Evolutionary conservation across 768 basidiomycete genomes (phyloP), one percentile per base, ranked within the genome.

Genomic region (Mycena vitilis): DNA sequence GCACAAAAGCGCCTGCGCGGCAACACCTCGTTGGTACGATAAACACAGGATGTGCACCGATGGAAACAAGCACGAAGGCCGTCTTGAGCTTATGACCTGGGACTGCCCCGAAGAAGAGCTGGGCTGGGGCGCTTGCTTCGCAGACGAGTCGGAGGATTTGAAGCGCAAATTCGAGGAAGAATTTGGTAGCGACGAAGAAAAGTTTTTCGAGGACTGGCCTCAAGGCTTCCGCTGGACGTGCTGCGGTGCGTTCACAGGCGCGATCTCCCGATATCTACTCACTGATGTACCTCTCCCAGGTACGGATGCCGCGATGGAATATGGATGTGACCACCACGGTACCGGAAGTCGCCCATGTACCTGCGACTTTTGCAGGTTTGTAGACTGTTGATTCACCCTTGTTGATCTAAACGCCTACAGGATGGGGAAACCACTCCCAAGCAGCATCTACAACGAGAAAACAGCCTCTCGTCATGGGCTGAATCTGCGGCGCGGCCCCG

Each of bases 251-350:
- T 48, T 38, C 40, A 34, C n/a, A 8, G 23, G 13, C 36, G 13
- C n/a, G 42, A 10, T 54, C 36, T n/a, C 25, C 18, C 12, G 22
- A 5, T 10, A 36, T 45, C 16, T 22, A 25, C 48, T 20, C 1
- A 30, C 44, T 52, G 48, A 53, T 2, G 20, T n/a, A 20, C 37
- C 42, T 45, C 44, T 20, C 25, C 18, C 34, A 67, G 66, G 81
- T 3, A 79, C 76, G 51, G 72, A 78, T 53, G 79, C 71, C 1
- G 78, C 65, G 5, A 79, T 81, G 78, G 60, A 75, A 11, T 79
- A 68, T 44, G 80, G 81, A 42, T 81, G 81, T 57, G 81, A 82
- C 67, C 81, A 81, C 72, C 81, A 82, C 73, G 81, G 81, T 18
- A 73, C 80, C 5, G 81, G 81, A 5, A 73, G 70, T 6, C 75